These are phyloP conservation scores for Cladosporium sp. DNA, from an alignment of 2,329 filamentous ascomycete genomes.

Conservation along the genomic window DNA sequence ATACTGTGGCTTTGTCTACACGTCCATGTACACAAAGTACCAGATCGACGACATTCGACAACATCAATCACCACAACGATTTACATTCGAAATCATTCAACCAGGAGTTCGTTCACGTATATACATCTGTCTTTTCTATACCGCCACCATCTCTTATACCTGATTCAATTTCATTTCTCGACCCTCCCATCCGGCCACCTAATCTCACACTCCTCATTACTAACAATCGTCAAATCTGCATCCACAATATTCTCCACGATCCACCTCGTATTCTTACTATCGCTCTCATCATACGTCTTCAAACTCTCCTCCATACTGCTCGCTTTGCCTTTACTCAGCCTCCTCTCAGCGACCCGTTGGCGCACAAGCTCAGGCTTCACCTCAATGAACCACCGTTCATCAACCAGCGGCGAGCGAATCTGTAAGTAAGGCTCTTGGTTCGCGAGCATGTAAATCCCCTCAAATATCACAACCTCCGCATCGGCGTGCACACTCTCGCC, in stretches of 20 bases:
- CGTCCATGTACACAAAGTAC: neutral
- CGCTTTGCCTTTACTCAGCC: conserved; percentile 15
- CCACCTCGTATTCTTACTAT: conserved; percentile 13
- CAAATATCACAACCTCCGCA: conserved; percentile 26
- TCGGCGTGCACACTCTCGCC: conserved; percentile 10
- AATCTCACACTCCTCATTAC: conserved; percentile 13
- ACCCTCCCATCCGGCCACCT: conserved; percentile 16
- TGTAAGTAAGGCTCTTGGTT: conserved; percentile 39
- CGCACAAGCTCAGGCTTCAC: conserved; percentile 43
- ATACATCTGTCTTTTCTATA: neutral
- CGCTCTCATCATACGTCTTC: conserved; percentile 19
- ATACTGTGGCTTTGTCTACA: neutral
- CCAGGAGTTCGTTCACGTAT: neutral
- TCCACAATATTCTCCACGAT: conserved; percentile 10
- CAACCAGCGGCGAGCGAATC: conserved; percentile 39
- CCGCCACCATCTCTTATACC: neutral
- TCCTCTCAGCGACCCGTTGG: conserved; percentile 42
- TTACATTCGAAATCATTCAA: too few relatives aligned
- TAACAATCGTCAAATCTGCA: conserved; percentile 15
- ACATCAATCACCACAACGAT: neutral
- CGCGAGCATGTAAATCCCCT: conserved; percentile 36
- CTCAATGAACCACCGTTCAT: conserved; percentile 48
- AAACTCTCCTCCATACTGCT: conserved; percentile 19
- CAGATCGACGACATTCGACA: neutral
- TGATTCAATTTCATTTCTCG: neutral